phyloP scores from a whole-genome alignment of 768 basidiomycete genomes.

The Phlebiopsis flavidoalba region DNA sequence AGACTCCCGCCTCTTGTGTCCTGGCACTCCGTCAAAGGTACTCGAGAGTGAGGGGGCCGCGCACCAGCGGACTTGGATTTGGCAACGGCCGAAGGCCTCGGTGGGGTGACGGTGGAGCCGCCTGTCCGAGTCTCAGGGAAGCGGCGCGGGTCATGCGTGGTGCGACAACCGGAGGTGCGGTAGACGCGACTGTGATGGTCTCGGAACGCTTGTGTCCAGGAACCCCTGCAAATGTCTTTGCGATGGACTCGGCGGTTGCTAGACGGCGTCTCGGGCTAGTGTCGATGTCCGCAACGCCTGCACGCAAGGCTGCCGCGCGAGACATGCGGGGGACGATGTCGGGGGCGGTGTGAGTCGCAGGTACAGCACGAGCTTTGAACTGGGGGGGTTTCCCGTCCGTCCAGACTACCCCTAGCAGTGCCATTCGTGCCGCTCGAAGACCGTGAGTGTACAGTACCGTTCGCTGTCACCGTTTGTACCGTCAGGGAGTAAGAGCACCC shows the following conservation, averaged over 20 bases:
- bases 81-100: background rate
- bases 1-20: conserved; percentile 75
- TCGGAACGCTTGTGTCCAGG: conserved; percentile 76
- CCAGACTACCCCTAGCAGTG: conserved; percentile 33
- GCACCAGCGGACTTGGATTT: conserved; percentile 3
- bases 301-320: conserved; percentile 67
- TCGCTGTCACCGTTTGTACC: background rate
- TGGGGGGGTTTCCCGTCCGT: conserved; percentile 44
- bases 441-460: conserved; percentile 34
- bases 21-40: conserved; percentile 77
- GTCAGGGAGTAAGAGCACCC: conserved; percentile 35
- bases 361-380: conserved; percentile 68
- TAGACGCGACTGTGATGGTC: conserved; percentile 68
- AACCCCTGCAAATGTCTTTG: conserved; percentile 67
- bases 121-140: conserved; percentile 56
- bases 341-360: conserved; percentile 54
- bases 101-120: conserved; percentile 33
- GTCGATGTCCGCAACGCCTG: conserved; percentile 45
- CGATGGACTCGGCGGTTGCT: conserved; percentile 54
- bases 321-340: conserved; percentile 77
- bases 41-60: conserved; percentile 26
- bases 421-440: conserved; percentile 36
- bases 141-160: conserved; percentile 78
- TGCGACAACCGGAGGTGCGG: conserved; percentile 62
- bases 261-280: conserved; percentile 42